These are phyloP conservation scores for Closterium sp. DNA, from an alignment of 139 green algal species.

Conservation along the genomic window DNA sequence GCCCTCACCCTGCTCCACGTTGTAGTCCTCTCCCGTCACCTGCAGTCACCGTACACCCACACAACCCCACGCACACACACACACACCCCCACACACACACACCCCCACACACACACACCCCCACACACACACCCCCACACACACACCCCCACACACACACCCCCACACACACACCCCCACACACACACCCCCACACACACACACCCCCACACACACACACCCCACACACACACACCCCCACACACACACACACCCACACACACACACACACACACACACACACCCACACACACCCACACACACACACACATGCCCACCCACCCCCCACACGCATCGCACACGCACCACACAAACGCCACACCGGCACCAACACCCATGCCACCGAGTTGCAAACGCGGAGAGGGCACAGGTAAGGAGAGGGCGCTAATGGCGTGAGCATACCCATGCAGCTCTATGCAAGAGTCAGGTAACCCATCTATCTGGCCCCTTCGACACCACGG, in stretches of 20 bases:
- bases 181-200: background rate
- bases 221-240: slow-evolving; percentile 6
- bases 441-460: too few species aligned
- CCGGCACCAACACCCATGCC: background rate
- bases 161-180: slow-evolving; percentile 3
- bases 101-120: background rate
- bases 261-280: slow-evolving; percentile 1
- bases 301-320: background rate
- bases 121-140: background rate
- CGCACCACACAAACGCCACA: background rate
- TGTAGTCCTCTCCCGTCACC: slow-evolving; percentile 90
- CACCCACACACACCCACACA: slow-evolving; percentile 11
- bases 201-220: background rate
- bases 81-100: slow-evolving; percentile 13
- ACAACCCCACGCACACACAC: background rate
- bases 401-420: too few species aligned
- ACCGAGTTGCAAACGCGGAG: background rate
- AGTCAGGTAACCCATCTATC: background rate
- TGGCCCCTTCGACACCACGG: too few species aligned
- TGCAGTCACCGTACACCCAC: background rate
- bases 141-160: background rate
- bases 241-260: background rate
- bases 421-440: background rate
- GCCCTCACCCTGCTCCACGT: slow-evolving; percentile 86
- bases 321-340: slow-evolving; percentile 11